Evolutionary conservation across 768 basidiomycete species (phyloP).

Genomic region (Tubosaeta sp.): DNA sequence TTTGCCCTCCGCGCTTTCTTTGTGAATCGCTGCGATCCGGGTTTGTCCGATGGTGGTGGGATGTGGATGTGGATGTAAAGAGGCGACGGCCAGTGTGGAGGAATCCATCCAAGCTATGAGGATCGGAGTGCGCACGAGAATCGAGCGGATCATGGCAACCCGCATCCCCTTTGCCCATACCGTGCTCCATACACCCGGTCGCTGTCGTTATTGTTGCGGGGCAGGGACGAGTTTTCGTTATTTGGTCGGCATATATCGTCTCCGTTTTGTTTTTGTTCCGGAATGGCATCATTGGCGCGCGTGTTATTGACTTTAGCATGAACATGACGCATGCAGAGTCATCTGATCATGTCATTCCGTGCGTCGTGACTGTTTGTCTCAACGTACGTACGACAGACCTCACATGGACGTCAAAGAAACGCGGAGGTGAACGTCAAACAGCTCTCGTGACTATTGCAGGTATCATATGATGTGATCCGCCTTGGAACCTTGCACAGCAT

Average conservation of each 20-base stretch:
- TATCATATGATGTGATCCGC: background rate
- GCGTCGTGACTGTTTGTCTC: background rate
- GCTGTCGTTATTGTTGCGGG: background rate
- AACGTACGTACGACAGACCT: background rate
- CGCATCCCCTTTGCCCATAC: background rate
- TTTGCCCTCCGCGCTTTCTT: background rate
- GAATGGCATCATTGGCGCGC: background rate
- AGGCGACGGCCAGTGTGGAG: slow-evolving; percentile 19
- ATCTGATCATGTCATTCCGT: background rate
- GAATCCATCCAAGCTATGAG: slow-evolving; percentile 19
- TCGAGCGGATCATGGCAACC: background rate
- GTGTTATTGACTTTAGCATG: background rate
- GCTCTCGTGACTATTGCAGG: background rate
- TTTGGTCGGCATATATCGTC: background rate
- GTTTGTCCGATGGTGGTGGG: slow-evolving; percentile 1
- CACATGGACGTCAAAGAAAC: background rate
- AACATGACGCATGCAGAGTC: background rate
- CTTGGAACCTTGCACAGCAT: background rate
- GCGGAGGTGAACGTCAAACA: background rate
- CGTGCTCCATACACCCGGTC: too few species aligned
- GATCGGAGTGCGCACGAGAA: background rate
- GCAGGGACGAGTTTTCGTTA: background rate
- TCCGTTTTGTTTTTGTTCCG: background rate
- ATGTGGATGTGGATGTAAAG: slow-evolving; percentile 1
- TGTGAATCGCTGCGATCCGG: slow-evolving; percentile 4